Evolutionary conservation across 495 filamentous ascomycete genomes (phyloP).

Genomic region (Stereocaulon alpinum): DNA sequence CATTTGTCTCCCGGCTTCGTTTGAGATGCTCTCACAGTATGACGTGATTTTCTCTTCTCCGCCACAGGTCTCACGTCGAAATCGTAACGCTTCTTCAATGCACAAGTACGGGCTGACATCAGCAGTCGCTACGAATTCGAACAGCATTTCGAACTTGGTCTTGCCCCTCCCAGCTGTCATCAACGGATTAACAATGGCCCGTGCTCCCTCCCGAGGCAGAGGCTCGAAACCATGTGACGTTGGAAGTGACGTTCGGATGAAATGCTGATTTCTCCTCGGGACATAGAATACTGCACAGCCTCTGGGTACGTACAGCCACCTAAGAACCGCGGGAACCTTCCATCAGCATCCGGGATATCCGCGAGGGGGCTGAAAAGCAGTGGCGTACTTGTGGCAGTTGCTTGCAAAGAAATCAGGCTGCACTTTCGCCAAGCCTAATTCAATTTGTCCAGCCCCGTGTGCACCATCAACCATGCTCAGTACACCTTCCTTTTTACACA

Average conservation of each 20-base stretch:
- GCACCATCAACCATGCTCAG: conserved; percentile 66
- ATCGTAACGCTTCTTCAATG: conserved; percentile 57
- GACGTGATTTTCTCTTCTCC: conserved; percentile 58
- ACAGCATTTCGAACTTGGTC: conserved; percentile 54
- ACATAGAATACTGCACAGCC: conserved; percentile 75
- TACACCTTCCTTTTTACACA: conserved; percentile 54
- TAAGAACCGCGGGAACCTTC: conserved; percentile 12
- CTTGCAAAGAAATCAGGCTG: conserved; percentile 74
- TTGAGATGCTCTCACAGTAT: conserved; percentile 49
- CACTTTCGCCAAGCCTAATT: conserved; percentile 50
- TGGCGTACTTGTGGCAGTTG: conserved; percentile 71
- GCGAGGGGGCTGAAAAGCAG: background rate
- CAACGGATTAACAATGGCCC: conserved; percentile 39
- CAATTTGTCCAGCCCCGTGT: conserved; percentile 70
- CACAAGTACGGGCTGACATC: conserved; percentile 64
- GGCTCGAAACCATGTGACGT: conserved; percentile 51
- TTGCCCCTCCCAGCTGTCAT: conserved; percentile 30
- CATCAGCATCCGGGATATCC: background rate
- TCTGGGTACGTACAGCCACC: conserved; percentile 80
- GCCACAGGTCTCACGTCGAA: conserved; percentile 55
- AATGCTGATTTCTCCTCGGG: conserved; percentile 55
- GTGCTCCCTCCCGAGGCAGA: conserved; percentile 24
- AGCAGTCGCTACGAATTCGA: conserved; percentile 67
- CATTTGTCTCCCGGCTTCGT: conserved; percentile 45
- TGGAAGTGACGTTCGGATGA: conserved; percentile 66